Percentiles rank a stretch among this genome's conserved stretches.
Conservation (phyloP, 163 green algal species). For the Chloroidium sp. region DNA sequence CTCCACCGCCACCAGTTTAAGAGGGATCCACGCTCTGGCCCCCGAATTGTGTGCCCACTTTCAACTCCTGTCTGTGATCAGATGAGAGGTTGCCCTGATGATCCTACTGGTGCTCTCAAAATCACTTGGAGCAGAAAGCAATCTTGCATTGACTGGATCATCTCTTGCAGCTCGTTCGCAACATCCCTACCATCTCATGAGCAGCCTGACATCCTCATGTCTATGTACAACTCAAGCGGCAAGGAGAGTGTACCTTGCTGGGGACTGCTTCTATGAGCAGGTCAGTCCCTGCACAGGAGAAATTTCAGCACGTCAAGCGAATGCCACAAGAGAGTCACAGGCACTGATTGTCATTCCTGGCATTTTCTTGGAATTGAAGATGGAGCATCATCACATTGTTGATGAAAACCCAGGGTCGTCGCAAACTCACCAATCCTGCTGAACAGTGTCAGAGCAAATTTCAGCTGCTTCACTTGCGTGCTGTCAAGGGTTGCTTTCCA, state of each 20-base stretch:
- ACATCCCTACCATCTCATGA: too few relatives aligned
- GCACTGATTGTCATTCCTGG: not conserved
- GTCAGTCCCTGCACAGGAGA: constrained; percentile 26
- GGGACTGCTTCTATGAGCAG: constrained; percentile 52
- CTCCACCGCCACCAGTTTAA: too few relatives aligned
- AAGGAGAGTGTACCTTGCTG: constrained; percentile 18
- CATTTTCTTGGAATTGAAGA: not conserved
- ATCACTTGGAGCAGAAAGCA: too few relatives aligned
- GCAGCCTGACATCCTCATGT: too few relatives aligned
- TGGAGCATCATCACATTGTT: not conserved
- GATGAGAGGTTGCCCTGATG: too few relatives aligned
- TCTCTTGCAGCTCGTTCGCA: too few relatives aligned
- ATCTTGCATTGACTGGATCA: too few relatives aligned
- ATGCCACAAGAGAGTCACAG: too few relatives aligned
- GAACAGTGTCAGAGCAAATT: not conserved
- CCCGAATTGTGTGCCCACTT: too few relatives aligned
- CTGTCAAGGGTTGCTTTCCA: not conserved
- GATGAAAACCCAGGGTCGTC: not conserved
- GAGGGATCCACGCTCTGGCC: too few relatives aligned
- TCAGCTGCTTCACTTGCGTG: not conserved
- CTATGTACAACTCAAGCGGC: not conserved
- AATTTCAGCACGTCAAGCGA: not conserved
- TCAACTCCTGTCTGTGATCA: too few relatives aligned
- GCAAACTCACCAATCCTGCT: not conserved
- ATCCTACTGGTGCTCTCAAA: too few relatives aligned